phyloP scores from a whole-genome alignment of 495 filamentous ascomycete genomes.

The Parmelia sp. region DNA sequence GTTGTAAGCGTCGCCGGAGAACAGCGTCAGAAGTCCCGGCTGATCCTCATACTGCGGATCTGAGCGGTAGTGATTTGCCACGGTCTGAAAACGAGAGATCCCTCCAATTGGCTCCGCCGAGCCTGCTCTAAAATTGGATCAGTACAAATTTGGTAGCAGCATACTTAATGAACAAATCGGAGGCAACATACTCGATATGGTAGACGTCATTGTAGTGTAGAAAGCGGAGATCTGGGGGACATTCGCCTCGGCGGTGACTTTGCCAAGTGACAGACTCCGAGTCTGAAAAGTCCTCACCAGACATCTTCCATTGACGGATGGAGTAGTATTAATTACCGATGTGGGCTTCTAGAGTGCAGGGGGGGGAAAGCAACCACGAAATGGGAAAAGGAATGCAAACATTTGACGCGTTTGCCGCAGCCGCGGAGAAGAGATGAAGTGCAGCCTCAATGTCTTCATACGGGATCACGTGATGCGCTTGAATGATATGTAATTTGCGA shows the following conservation, averaged over 20 bases:
- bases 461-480: too few relatives aligned
- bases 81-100: slow-evolving; percentile 68
- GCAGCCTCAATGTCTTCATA: too few relatives aligned
- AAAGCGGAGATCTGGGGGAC: slow-evolving; percentile 63
- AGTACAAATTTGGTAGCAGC: not conserved
- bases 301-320: not conserved
- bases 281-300: not conserved
- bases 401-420: slow-evolving; percentile 7
- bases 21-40: slow-evolving; percentile 66
- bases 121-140: slow-evolving; percentile 37
- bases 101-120: slow-evolving; percentile 79
- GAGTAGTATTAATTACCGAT: not conserved
- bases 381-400: not conserved
- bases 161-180: not conserved
- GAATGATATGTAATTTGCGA: too few relatives aligned
- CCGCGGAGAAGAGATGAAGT: not conserved
- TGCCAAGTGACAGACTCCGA: slow-evolving; percentile 10
- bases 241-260: slow-evolving; percentile 2
- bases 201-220: slow-evolving; percentile 93
- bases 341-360: not conserved
- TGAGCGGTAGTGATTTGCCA: slow-evolving; percentile 64
- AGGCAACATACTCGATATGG: slow-evolving; percentile 60
- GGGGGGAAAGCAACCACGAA: not conserved
- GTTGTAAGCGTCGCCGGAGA: slow-evolving; percentile 90
- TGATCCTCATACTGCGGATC: slow-evolving; percentile 52